phyloP scores from a whole-genome alignment of 2,329 filamentous ascomycete genomes.

The Pyrenochaeta sp. region DNA sequence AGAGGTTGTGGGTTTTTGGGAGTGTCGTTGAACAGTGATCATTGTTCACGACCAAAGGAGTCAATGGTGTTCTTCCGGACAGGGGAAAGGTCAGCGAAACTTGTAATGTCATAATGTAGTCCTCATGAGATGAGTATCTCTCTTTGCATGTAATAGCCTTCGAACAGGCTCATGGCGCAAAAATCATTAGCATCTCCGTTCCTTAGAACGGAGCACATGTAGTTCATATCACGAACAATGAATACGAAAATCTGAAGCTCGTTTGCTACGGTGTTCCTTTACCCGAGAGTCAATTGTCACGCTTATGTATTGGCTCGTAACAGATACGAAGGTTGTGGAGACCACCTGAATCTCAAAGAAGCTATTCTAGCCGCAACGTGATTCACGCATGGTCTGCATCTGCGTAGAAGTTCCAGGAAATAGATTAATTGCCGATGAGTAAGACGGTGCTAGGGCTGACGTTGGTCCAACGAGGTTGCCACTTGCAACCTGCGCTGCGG shows the following conservation, averaged over 20 bases:
- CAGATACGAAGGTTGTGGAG: conserved; percentile 1
- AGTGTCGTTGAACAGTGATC: neutral
- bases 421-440: neutral
- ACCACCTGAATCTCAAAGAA: neutral
- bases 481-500: no score
- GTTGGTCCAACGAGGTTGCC: no score
- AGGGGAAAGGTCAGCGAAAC: neutral
- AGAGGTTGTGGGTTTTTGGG: neutral
- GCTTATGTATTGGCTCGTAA: conserved; percentile 10
- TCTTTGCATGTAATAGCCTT: no score
- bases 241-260: neutral
- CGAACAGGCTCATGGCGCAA: no score
- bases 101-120: conserved; percentile 1
- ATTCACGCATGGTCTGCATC: neutral
- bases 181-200: no score
- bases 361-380: neutral
- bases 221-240: neutral
- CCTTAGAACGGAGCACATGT: neutral
- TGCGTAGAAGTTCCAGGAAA: neutral
- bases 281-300: conserved; percentile 4
- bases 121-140: no score
- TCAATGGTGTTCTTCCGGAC: neutral
- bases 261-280: neutral
- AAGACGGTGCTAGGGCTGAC: neutral
- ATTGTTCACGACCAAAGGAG: neutral